Conservation (phyloP, 2,329 filamentous ascomycete genomes). For the Microsporum audouinii region DNA sequence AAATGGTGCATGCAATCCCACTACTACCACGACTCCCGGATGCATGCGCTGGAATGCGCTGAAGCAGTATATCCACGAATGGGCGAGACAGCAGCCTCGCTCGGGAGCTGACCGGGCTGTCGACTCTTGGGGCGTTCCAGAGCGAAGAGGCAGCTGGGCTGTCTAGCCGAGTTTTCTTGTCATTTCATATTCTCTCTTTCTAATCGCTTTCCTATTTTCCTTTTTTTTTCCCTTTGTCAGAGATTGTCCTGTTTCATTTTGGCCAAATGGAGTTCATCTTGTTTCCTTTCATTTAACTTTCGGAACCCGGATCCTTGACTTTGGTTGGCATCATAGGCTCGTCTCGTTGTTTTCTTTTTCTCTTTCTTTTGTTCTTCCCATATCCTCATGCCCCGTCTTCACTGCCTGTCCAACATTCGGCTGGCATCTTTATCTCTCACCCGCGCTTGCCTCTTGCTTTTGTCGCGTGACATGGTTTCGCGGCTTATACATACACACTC, state of each 20-base stretch:
- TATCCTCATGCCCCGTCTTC: neutral
- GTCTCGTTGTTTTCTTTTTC: neutral
- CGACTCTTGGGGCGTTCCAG: slow-evolving; percentile 54
- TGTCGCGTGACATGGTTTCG: slow-evolving; percentile 1
- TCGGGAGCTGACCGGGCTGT: slow-evolving; percentile 43
- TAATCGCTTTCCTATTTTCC: neutral
- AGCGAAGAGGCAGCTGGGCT: slow-evolving; percentile 56
- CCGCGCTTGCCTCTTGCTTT: slow-evolving; percentile 1
- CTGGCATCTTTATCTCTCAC: neutral
- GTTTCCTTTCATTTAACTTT: neutral
- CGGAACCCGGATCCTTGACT: neutral
- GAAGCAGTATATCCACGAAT: slow-evolving; percentile 72
- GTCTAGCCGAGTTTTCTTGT: slow-evolving; percentile 34
- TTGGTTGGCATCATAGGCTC: neutral
- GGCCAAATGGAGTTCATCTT: neutral
- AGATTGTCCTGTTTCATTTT: neutral
- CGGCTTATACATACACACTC: neutral
- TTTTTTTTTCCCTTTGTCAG: neutral
- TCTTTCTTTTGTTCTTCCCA: neutral
- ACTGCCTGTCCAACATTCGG: neutral
- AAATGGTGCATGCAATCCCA: slow-evolving; percentile 15
- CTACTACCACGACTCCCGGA: slow-evolving; percentile 31
- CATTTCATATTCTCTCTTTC: neutral
- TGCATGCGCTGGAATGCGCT: slow-evolving; percentile 76
- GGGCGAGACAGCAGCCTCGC: slow-evolving; percentile 75